A percentile compares a stretch with the other conserved stretches of the same genome.
phyloP scores from a whole-genome alignment of 2,329 filamentous ascomycete species.

The Colletotrichum orchidophilum region DNA sequence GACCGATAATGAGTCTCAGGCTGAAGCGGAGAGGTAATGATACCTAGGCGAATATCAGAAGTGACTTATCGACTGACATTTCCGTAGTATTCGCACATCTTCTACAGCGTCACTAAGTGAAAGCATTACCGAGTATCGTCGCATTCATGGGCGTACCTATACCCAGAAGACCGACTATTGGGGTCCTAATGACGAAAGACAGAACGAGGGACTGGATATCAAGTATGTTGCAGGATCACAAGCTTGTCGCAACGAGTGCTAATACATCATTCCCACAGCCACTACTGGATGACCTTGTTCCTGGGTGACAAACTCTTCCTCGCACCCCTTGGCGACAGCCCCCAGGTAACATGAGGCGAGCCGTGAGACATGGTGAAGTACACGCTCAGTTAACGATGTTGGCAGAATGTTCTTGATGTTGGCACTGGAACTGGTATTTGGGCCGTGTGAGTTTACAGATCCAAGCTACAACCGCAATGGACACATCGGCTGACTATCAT shows the following conservation, averaged over 20 bases:
- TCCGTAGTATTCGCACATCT: neutral
- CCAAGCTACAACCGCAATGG: neutral
- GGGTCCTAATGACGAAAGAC: no score
- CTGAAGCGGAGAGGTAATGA: neutral
- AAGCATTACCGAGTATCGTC: constrained; percentile 1
- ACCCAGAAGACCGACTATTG: no score
- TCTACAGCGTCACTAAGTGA: neutral
- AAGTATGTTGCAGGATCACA: no score
- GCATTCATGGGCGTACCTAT: neutral
- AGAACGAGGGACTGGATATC: no score
- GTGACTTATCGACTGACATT: neutral
- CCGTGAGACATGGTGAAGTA: no score
- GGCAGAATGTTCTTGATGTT: constrained; percentile 50
- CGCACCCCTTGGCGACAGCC: constrained; percentile 45
- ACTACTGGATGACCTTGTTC: constrained; percentile 36
- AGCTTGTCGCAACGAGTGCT: no score
- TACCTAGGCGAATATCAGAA: neutral
- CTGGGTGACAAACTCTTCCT: constrained; percentile 47
- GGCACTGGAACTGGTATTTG: constrained; percentile 55
- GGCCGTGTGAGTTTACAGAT: constrained; percentile 47
- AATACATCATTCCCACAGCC: no score
- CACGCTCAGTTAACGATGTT: neutral
- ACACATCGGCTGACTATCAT: neutral
- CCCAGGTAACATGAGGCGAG: constrained; percentile 24
- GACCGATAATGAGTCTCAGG: no score